Conservation (phyloP, 306 rosid genomes). For the Acacia crassicarpa region DNA sequence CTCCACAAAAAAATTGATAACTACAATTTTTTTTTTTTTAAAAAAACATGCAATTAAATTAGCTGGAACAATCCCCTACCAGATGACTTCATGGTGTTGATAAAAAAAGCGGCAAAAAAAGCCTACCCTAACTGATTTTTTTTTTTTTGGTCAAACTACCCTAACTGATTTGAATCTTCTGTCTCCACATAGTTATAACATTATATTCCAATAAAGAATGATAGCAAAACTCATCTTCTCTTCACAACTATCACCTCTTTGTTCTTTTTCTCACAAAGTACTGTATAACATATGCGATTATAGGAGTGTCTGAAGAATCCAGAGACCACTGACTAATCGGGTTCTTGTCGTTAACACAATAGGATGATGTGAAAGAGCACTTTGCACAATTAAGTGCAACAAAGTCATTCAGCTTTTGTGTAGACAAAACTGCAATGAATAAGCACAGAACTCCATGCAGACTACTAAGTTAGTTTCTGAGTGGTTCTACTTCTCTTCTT, state of each 20-base stretch:
- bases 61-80: too few relatives aligned
- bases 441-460: neutral
- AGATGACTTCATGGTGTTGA: too few relatives aligned
- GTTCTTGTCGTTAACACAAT: neutral
- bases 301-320: neutral
- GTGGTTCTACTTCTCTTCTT: slow-evolving; percentile 48
- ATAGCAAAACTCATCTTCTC: neutral
- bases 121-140: neutral
- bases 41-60: too few relatives aligned
- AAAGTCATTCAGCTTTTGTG: neutral
- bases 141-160: too few relatives aligned
- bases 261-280: neutral
- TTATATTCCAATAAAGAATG: neutral
- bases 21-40: neutral
- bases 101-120: neutral
- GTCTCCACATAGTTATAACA: neutral
- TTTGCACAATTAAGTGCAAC: slow-evolving; percentile 1
- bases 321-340: neutral
- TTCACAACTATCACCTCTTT: neutral
- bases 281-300: neutral
- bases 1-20: neutral
- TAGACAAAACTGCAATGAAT: neutral
- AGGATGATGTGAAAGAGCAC: neutral
- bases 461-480: slow-evolving; percentile 26
- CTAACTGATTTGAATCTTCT: neutral